Base-by-base conservation (phyloP, 139 green algal genomes). In the Pycnococcus provasolii region DNA sequence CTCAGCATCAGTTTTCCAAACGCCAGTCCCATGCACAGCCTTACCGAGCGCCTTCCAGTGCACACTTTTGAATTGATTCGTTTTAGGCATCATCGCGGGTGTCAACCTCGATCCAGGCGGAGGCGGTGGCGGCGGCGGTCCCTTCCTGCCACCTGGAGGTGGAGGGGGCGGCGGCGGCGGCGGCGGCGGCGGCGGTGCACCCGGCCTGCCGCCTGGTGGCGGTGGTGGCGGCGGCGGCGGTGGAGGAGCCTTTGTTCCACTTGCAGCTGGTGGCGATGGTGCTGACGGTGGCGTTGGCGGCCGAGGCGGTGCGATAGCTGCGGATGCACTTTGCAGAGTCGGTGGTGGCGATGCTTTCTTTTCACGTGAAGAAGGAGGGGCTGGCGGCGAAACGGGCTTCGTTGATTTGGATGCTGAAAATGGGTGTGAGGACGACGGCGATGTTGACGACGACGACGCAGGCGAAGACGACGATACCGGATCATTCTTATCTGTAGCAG, bases 1-100 rank as follows among this genome's bases (percentile, higher is more conserved):
- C 47, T 70, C 71, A 6, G 4, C 40, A 3, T 46, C 54, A n/a
- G 61, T 39, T 13, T 71, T 68, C 86, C 86, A 93, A 42, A 93
- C 78, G 1, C 82, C 86, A 59, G 78, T 77, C 26, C 79, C 70
- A 60, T 60, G 50, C 3, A 53, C 26, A 39, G 6, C 39, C 1
- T 15, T 72, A 37, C 70, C 79, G 58, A 91, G 79, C 76, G 90
- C 92, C 51, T 92, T 81, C 87, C 87, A 94, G 77, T 94, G 87
- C 62, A 94, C 75, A 77, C 81, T 74, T 77, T 92, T 92, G 7
- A 94, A 73, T 45, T 62, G 68, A 77, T 87, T 79, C 58, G 74
- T 75, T 11, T 77, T 65, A 4, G 62, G 79, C 39, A 68, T 60
- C 43, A 55, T 52, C 71, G 76, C 73, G 2, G 75, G 71, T 3